These are phyloP conservation scores for Podospora sp. DNA, from an alignment of 495 filamentous ascomycete genomes.

Conservation along the genomic window DNA sequence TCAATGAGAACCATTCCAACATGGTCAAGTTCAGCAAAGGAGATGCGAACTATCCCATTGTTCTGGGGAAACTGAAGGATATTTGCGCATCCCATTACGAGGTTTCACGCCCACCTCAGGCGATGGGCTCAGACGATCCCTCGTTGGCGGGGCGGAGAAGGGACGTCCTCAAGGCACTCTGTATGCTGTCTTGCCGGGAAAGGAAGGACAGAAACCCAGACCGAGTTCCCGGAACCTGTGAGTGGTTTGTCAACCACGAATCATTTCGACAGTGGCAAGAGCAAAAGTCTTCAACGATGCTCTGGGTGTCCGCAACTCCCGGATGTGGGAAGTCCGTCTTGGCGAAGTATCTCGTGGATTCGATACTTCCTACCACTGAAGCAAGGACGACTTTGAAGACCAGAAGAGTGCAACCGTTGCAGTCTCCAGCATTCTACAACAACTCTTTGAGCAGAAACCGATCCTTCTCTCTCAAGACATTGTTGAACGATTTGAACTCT, in stretches of 20 bases:
- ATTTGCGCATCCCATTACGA: too few species aligned
- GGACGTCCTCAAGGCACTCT: too few species aligned
- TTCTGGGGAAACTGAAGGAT: too few species aligned
- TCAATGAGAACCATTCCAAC: too few species aligned
- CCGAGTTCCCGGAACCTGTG: constrained; percentile 43
- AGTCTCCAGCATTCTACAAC: constrained; percentile 51
- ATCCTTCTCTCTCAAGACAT: constrained; percentile 37
- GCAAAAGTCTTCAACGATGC: constrained; percentile 24
- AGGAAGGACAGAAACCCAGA: constrained; percentile 46
- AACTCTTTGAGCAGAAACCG: constrained; percentile 44
- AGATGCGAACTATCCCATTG: too few species aligned
- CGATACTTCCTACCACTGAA: constrained; percentile 29
- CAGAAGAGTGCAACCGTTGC: constrained; percentile 45
- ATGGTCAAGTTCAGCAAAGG: too few species aligned
- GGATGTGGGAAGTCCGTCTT: constrained; percentile 61
- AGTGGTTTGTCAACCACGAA: constrained; percentile 43
- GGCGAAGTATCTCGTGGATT: constrained; percentile 48
- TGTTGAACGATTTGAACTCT: constrained; percentile 28
- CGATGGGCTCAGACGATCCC: too few species aligned
- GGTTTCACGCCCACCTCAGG: too few species aligned
- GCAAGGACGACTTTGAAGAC: constrained; percentile 53
- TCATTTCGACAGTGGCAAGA: constrained; percentile 40
- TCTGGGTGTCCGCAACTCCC: constrained; percentile 58
- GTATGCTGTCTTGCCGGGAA: too few species aligned
- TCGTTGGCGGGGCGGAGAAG: too few species aligned